Conservation (phyloP, 2,329 filamentous ascomycete genomes). For the Exophiala mesophila region DNA sequence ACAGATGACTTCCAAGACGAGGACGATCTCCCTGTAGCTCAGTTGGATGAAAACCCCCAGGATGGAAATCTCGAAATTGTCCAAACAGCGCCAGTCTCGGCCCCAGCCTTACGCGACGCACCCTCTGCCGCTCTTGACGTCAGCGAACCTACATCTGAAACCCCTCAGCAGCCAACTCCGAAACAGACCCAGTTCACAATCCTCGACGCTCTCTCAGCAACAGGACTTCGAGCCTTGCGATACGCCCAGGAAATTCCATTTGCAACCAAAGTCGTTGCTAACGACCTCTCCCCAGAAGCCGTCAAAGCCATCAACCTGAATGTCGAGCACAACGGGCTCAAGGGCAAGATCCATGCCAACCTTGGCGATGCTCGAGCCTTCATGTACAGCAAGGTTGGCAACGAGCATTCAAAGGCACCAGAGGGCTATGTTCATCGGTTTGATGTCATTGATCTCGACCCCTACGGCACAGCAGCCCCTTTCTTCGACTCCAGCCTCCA, state of each 20-base stretch:
- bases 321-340: constrained; percentile 72
- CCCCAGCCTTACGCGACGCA: background rate
- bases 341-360: constrained; percentile 65
- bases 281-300: constrained; percentile 76
- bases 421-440: constrained; percentile 55
- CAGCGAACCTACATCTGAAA: no score
- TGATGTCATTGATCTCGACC: constrained; percentile 93
- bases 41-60: constrained; percentile 2
- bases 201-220: constrained; percentile 89
- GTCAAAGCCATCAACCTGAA: constrained; percentile 79
- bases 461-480: constrained; percentile 86
- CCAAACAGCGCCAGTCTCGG: constrained; percentile 4
- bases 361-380: constrained; percentile 81
- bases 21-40: constrained; percentile 12
- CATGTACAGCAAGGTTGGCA: constrained; percentile 73
- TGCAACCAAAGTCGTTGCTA: constrained; percentile 74
- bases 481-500: constrained; percentile 91
- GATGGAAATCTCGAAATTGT: background rate
- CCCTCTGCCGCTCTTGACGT: constrained; percentile 21
- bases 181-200: constrained; percentile 63
- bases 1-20: constrained; percentile 8
- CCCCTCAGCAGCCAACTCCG: background rate
- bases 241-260: constrained; percentile 90
- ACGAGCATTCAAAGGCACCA: constrained; percentile 31
- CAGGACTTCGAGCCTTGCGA: constrained; percentile 81